phyloP scores from a whole-genome alignment of 495 filamentous ascomycete species.

The Terfezia boudieri region DNA sequence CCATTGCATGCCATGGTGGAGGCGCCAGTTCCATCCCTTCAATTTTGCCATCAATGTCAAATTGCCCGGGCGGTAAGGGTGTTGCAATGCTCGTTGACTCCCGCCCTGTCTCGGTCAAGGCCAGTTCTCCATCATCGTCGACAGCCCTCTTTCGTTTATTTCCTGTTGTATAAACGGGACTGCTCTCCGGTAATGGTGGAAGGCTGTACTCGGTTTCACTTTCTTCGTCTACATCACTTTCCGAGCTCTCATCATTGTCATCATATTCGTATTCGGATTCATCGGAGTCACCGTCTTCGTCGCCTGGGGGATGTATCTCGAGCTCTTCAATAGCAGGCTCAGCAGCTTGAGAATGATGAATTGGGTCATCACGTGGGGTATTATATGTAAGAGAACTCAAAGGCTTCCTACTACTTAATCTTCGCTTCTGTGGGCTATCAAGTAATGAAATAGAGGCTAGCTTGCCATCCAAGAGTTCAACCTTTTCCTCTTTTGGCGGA shows the following conservation, averaged over 20 bases:
- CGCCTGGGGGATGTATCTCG: conserved; percentile 6
- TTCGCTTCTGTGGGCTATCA: not conserved
- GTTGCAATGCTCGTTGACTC: not conserved
- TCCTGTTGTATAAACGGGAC: conserved; percentile 14
- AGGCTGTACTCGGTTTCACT: conserved; percentile 13
- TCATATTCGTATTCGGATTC: conserved; percentile 8
- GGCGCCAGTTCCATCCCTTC: conserved; percentile 9
- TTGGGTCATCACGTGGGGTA: conserved; percentile 5
- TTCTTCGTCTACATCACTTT: conserved; percentile 8
- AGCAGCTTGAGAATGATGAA: conserved; percentile 4
- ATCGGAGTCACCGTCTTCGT: conserved; percentile 11
- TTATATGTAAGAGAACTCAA: not conserved
- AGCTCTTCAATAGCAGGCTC: conserved; percentile 5
- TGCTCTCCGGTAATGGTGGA: conserved; percentile 13
- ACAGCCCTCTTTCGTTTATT: conserved; percentile 14
- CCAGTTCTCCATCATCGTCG: conserved; percentile 9
- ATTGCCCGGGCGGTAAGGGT: not conserved
- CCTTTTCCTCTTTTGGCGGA: not conserved
- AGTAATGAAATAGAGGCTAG: not conserved
- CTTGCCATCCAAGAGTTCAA: not conserved
- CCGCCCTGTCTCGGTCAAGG: conserved; percentile 2
- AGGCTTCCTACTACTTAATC: not conserved
- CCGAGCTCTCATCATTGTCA: not conserved
- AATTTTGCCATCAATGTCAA: not conserved
- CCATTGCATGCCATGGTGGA: conserved; percentile 16